These are phyloP conservation scores for Plasmopara viticola DNA, from an alignment of 352 stramenopile species.

Conservation along the genomic window DNA sequence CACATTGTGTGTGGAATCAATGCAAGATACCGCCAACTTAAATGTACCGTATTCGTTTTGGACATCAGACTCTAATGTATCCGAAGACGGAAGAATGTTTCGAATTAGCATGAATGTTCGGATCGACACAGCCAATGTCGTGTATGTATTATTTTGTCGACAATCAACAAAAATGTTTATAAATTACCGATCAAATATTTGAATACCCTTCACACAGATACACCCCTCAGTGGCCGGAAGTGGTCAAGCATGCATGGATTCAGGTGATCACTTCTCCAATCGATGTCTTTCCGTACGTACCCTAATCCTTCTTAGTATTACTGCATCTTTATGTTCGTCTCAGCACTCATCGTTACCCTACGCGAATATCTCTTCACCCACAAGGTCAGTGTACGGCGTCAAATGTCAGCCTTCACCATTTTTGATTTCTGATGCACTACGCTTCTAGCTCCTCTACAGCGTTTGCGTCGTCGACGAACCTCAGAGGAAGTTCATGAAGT, in stretches of 20 bases:
- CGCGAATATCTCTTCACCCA: conserved; percentile 37
- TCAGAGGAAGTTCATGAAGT: conserved; percentile 13
- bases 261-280: conserved; percentile 28
- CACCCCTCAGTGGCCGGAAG: conserved; percentile 45
- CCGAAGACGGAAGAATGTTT: conserved; percentile 22
- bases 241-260: conserved; percentile 57
- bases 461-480: conserved; percentile 29
- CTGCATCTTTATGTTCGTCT: conserved; percentile 35
- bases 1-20: background rate
- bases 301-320: conserved; percentile 28
- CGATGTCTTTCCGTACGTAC: background rate
- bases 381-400: conserved; percentile 23
- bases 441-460: conserved; percentile 23
- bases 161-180: too few species aligned
- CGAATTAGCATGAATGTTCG: conserved; percentile 34
- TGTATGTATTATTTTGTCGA: conserved; percentile 11
- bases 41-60: conserved; percentile 35
- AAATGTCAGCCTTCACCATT: too few species aligned
- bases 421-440: background rate
- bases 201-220: conserved; percentile 29
- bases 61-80: conserved; percentile 23
- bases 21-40: conserved; percentile 33
- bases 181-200: background rate
- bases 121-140: conserved; percentile 27
- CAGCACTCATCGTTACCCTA: conserved; percentile 23